Evolutionary conservation across 148 eudicot species (phyloP).

Genomic region (Silene latifolia): DNA sequence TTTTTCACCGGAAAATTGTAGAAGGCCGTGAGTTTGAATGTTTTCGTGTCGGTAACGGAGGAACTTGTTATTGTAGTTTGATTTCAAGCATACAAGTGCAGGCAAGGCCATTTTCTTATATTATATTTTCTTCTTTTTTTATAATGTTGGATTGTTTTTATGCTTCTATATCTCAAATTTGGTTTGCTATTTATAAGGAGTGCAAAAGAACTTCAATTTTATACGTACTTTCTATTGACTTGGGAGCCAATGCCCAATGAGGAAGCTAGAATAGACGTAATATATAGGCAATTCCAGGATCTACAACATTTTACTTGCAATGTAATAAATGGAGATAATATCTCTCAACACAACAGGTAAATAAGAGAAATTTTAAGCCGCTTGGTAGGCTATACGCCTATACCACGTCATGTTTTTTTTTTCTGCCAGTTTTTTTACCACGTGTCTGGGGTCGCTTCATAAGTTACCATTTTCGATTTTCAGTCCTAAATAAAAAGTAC

Average conservation of each 20-base stretch:
- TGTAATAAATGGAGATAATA: too few relatives aligned
- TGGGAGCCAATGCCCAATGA: neutral
- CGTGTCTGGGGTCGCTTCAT: too few relatives aligned
- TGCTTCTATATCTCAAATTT: neutral
- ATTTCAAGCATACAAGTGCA: constrained; percentile 2
- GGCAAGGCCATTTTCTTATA: constrained; percentile 9
- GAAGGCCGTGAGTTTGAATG: constrained; percentile 12
- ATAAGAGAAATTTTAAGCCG: too few relatives aligned
- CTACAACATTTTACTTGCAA: too few relatives aligned
- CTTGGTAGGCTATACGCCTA: too few relatives aligned
- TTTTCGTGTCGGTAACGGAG: neutral
- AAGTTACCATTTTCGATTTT: too few relatives aligned
- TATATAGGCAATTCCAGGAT: too few relatives aligned
- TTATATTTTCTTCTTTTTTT: neutral
- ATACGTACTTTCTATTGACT: neutral
- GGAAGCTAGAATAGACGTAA: too few relatives aligned
- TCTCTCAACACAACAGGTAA: too few relatives aligned
- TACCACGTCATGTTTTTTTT: too few relatives aligned
- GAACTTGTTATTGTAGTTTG: constrained; percentile 9
- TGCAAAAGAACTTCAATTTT: neutral
- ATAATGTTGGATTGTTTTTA: neutral
- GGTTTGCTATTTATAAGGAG: neutral
- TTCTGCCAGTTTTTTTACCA: too few relatives aligned
- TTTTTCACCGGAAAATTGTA: constrained; percentile 12
- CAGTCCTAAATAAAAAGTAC: too few relatives aligned